Evolutionary conservation across 1,284 basidiomycete genomes (phyloP).

Genomic region (Phlebopus sp.): DNA sequence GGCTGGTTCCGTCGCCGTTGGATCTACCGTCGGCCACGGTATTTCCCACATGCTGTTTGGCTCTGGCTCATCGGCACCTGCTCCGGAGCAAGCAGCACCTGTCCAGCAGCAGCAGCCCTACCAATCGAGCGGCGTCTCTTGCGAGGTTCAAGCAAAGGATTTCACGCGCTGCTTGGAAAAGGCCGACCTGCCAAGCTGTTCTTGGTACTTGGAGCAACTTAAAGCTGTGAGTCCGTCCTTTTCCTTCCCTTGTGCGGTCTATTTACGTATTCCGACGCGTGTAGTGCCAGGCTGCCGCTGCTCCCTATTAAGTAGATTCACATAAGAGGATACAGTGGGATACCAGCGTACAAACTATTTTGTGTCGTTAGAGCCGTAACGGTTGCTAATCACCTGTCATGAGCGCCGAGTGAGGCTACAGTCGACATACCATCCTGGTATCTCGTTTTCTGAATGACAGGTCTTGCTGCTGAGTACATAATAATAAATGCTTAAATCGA

Average conservation of each 20-base stretch:
- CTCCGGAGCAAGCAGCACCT: slow-evolving; percentile 41
- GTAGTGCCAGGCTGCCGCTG: slow-evolving; percentile 76
- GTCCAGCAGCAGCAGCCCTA: slow-evolving; percentile 40
- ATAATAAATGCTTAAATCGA: too few species aligned
- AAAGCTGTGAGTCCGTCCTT: slow-evolving; percentile 61
- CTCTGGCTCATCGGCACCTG: slow-evolving; percentile 41
- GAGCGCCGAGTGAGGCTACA: too few species aligned
- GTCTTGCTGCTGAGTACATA: too few species aligned
- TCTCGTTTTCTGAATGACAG: too few species aligned
- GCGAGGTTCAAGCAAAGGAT: slow-evolving; percentile 74
- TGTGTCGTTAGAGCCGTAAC: too few species aligned
- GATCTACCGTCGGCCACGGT: slow-evolving; percentile 82
- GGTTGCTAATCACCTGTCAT: too few species aligned
- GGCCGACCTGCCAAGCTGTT: slow-evolving; percentile 70
- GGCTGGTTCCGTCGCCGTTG: slow-evolving; percentile 82
- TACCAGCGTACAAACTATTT: neutral
- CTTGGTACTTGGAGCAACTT: slow-evolving; percentile 81
- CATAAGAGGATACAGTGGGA: slow-evolving; percentile 1
- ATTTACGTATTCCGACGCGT: slow-evolving; percentile 8
- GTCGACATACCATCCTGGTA: too few species aligned
- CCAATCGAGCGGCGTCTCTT: slow-evolving; percentile 43
- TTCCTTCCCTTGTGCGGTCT: slow-evolving; percentile 1
- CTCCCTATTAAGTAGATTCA: slow-evolving; percentile 48
- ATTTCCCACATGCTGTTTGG: slow-evolving; percentile 82
- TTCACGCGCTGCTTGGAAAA: slow-evolving; percentile 78